Conservation (phyloP, 306 rosid species). For the Vigna angularis region DNA sequence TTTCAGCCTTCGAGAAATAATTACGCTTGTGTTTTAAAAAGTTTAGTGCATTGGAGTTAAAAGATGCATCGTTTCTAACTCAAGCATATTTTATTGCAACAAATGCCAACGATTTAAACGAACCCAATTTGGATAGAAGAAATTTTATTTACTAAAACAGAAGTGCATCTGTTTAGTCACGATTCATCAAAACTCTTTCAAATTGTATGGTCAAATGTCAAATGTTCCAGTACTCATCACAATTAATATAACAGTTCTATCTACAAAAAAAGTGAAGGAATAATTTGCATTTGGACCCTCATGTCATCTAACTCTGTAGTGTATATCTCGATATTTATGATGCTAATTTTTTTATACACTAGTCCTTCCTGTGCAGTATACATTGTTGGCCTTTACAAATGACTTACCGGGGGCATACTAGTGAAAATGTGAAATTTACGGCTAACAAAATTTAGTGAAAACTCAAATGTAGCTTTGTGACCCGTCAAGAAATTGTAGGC, state of each 20-base stretch:
- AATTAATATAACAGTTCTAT: not conserved
- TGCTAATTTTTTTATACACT: not conserved
- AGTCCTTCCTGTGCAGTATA: constrained; percentile 36
- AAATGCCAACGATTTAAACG: not conserved
- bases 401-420: constrained; percentile 3
- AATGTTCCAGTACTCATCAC: not conserved
- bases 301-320: not conserved
- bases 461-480: not conserved
- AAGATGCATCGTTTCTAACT: not conserved
- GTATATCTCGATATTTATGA: constrained; percentile 9
- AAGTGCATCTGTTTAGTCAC: constrained; percentile 9
- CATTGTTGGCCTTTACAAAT: too few relatives aligned
- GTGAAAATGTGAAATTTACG: constrained; percentile 21
- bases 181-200: not conserved
- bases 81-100: not conserved
- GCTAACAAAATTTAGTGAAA: constrained; percentile 23
- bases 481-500: constrained; percentile 26
- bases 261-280: not conserved
- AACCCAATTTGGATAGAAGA: constrained; percentile 1
- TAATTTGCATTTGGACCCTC: constrained; percentile 17
- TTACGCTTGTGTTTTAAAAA: not conserved
- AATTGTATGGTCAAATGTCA: not conserved
- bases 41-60: not conserved
- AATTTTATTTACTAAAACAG: not conserved
- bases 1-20: not conserved